phyloP scores from a whole-genome alignment of 257 asterid genomes.

The Solanum peruvianum region DNA sequence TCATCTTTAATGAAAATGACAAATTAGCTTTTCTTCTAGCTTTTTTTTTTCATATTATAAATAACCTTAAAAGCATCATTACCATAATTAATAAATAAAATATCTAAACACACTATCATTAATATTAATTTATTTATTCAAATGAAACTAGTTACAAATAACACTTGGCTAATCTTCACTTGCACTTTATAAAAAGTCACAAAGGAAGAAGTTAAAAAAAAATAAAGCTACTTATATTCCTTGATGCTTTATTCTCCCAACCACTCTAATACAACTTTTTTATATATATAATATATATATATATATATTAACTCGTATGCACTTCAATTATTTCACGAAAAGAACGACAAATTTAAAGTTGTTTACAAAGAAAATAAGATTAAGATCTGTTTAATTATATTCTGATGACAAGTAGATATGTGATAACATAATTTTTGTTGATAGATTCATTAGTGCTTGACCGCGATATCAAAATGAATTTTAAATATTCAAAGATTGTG shows the following conservation, averaged over 20 bases:
- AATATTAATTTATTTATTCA: neutral
- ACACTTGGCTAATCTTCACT: neutral
- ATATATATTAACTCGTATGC: neutral
- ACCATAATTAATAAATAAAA: neutral
- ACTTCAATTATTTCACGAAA: neutral
- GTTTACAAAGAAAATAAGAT: neutral
- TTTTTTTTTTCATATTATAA: neutral
- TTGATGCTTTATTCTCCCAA: neutral
- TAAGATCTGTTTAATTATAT: neutral
- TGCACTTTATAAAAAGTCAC: neutral
- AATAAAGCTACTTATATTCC: neutral
- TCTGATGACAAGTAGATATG: neutral
- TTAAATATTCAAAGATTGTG: neutral
- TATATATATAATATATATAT: too few relatives aligned
- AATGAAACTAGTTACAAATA: neutral
- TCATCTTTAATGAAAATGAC: neutral
- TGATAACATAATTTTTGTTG: neutral
- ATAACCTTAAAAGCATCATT: neutral
- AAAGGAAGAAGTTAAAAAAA: neutral
- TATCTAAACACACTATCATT: neutral
- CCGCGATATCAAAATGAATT: neutral
- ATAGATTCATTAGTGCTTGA: neutral
- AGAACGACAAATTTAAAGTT: neutral
- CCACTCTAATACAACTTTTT: neutral
- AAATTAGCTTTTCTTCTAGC: neutral